Base-by-base conservation (phyloP, 306 rosid genomes). In the Casuarina equisetifolia region DNA sequence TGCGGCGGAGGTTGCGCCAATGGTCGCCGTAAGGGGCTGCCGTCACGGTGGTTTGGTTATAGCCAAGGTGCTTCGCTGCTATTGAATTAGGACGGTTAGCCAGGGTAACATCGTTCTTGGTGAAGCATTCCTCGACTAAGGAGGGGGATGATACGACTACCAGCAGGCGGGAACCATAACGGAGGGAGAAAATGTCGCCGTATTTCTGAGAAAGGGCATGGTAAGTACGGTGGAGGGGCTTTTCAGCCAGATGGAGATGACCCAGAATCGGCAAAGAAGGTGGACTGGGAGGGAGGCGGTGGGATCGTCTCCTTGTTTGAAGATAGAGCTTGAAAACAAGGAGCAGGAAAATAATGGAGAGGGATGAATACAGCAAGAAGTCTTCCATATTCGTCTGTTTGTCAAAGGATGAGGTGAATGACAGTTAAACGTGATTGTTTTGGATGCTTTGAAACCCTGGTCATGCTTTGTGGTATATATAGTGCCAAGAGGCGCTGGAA, bases 1-100 rank as follows among this genome's bases (percentile, higher is more conserved):
- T 86, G 35, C 94, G 94, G n/a, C 96, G 97, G 1, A 89, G 57
- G 86, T 89, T 92, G 20, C 93, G 93, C 97, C 97, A 92, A 69
- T 87, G 93, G 32, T 90, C 96, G 5, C 96, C 96, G 52, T 90
- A 88, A 0, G 92, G 67, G 1, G 97, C 1, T 1, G 40, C 0
- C 0, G 62, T 1, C 0, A 92, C 1, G 2, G 58, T 75, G 73
- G 93, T 87, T 74, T 73, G 8, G 85, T 90, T 59, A 70, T 80
- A 92, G 66, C 58, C 86, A 0, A 90, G 0, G 80, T 87, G 72
- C 82, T 90, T 89, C 50, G 76, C 79, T 38, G 44, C n/a, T 39
- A 17, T 12, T 0, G 82, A 51, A 11, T 2, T 74, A 1, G 86
- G 57, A 7, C 96, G 96, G 74, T 87, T 84, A 0, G 92, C 97